Evolutionary conservation across 768 basidiomycete species (phyloP).

Genomic region (Lactarius deliciosus): DNA sequence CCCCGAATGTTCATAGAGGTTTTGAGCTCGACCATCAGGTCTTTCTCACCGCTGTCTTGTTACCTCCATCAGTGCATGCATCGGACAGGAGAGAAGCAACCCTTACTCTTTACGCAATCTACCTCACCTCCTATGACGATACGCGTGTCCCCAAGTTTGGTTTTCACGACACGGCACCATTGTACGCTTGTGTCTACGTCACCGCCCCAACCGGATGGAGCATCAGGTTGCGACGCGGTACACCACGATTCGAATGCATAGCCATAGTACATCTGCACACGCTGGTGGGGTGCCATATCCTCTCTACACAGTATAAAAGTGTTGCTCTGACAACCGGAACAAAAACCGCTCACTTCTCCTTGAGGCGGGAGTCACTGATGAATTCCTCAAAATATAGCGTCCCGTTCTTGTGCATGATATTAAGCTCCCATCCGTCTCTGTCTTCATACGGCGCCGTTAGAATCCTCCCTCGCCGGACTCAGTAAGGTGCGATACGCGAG

Average conservation of each 20-base stretch:
- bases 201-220: slow-evolving; percentile 61
- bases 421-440: slow-evolving; percentile 75
- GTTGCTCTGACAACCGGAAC: neutral
- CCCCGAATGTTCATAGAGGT: slow-evolving; percentile 74
- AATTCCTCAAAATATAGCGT: slow-evolving; percentile 79
- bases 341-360: slow-evolving; percentile 55
- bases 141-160: slow-evolving; percentile 69
- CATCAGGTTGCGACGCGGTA: slow-evolving; percentile 46
- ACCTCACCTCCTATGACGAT: slow-evolving; percentile 88
- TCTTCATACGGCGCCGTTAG: slow-evolving; percentile 82
- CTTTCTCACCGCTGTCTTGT: slow-evolving; percentile 58
- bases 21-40: slow-evolving; percentile 83
- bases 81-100: neutral
- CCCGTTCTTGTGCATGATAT: slow-evolving; percentile 73
- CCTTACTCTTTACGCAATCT: slow-evolving; percentile 78
- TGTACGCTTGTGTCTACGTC: slow-evolving; percentile 87
- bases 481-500: slow-evolving; percentile 25
- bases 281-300: slow-evolving; percentile 61
- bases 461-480: slow-evolving; percentile 54
- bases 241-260: slow-evolving; percentile 91
- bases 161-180: slow-evolving; percentile 89
- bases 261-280: slow-evolving; percentile 72
- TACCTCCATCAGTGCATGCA: neutral
- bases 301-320: slow-evolving; percentile 46
- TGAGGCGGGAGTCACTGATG: slow-evolving; percentile 53